Conservation (phyloP, 441 rosid species). For the Pelargonium australe region DNA sequence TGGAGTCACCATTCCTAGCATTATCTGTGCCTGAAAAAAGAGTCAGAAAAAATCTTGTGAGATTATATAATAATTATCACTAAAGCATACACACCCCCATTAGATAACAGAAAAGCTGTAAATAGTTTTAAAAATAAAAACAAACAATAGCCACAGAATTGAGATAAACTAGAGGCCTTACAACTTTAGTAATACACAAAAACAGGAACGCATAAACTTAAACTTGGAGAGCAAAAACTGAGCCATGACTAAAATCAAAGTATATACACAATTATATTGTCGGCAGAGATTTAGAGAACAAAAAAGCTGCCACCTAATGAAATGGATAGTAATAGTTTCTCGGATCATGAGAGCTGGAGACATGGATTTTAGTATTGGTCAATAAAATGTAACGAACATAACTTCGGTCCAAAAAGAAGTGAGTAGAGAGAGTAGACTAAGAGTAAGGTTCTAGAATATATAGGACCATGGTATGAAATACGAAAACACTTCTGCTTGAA, state of each 20-base stretch:
- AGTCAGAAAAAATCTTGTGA: slow-evolving; percentile 16
- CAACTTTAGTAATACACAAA: too few relatives aligned
- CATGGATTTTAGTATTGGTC: neutral
- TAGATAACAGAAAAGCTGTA: neutral
- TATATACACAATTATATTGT: too few relatives aligned
- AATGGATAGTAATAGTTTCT: too few relatives aligned
- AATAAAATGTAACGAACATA: neutral
- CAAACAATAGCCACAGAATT: too few relatives aligned
- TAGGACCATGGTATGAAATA: neutral
- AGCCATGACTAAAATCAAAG: too few relatives aligned
- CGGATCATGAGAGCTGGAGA: neutral
- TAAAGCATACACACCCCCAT: neutral
- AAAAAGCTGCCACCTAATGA: too few relatives aligned
- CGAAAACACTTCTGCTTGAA: neutral
- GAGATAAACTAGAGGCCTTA: too few relatives aligned
- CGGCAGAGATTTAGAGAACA: too few relatives aligned
- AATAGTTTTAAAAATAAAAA: too few relatives aligned
- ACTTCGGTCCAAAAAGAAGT: neutral
- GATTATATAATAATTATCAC: neutral
- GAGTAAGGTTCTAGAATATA: neutral
- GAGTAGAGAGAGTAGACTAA: neutral
- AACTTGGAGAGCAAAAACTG: too few relatives aligned
- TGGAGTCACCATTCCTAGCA: slow-evolving; percentile 77
- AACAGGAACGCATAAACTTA: too few relatives aligned
- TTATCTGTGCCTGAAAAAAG: slow-evolving; percentile 67